These are phyloP conservation scores for Ophiostoma tasmaniense DNA, from an alignment of 2,329 filamentous ascomycete species.

Conservation along the genomic window DNA sequence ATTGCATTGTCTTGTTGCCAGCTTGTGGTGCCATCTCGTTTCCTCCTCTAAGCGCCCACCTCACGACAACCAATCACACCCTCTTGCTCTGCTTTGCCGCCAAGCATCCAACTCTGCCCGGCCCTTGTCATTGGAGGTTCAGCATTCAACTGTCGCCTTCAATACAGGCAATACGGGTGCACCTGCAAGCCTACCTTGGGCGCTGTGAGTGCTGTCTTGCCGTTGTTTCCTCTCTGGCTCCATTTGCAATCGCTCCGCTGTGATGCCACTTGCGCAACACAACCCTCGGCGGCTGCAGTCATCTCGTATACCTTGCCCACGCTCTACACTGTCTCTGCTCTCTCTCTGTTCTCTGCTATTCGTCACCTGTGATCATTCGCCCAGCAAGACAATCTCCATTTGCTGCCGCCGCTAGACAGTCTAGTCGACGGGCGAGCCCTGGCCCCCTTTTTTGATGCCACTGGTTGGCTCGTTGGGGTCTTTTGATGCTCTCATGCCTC, in stretches of 20 bases:
- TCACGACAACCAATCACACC: conserved; percentile 16
- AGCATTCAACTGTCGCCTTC: neutral
- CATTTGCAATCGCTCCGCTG: neutral
- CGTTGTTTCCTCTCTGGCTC: neutral
- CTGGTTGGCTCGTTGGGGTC: neutral
- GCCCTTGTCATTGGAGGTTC: neutral
- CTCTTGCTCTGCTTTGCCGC: conserved; percentile 7
- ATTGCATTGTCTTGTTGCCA: neutral
- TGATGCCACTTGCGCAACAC: neutral
- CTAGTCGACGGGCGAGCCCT: conserved; percentile 18
- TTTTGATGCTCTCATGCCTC: neutral
- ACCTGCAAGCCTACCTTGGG: neutral
- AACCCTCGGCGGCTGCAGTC: conserved; percentile 15
- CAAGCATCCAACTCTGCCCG: conserved; percentile 11
- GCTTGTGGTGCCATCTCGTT: neutral
- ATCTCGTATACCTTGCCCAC: neutral
- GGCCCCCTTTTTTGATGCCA: neutral
- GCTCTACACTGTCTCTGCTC: neutral
- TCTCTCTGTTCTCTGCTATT: neutral
- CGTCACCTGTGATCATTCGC: neutral
- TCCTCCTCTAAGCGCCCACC: conserved; percentile 17
- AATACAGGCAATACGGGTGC: neutral
- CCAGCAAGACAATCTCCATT: neutral
- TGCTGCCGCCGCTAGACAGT: conserved; percentile 18
- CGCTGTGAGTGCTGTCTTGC: neutral